Percentiles rank a stretch among this genome's conserved stretches.
These are phyloP conservation scores for Fusarium napiforme DNA, from an alignment of 2,329 filamentous ascomycete species.

Conservation along the genomic window DNA sequence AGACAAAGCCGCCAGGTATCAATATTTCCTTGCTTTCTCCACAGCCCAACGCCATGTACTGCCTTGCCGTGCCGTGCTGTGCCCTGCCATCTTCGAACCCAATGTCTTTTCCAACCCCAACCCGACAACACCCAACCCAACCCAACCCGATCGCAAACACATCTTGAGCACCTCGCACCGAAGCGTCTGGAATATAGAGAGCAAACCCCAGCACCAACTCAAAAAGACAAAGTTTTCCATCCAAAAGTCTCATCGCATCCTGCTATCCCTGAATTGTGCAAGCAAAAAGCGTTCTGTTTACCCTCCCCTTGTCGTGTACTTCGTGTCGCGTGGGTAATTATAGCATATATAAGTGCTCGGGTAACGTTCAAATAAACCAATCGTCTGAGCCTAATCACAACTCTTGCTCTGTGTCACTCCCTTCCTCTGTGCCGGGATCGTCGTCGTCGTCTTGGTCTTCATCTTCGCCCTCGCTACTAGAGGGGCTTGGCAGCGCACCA, in stretches of 20 bases:
- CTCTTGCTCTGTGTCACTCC: conserved; percentile 47
- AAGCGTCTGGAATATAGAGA: conserved; percentile 19
- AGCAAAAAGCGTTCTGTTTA: conserved; percentile 27
- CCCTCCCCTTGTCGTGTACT: conserved; percentile 20
- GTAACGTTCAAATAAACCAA: background rate
- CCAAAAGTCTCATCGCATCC: conserved; percentile 6
- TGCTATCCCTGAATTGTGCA: conserved; percentile 1
- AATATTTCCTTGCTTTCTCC: conserved; percentile 27
- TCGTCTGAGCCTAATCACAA: conserved; percentile 19
- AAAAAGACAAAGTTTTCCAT: conserved; percentile 26
- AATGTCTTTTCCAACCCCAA: conserved; percentile 31
- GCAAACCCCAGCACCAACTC: conserved; percentile 13
- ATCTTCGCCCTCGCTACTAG: conserved; percentile 38
- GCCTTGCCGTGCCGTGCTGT: background rate
- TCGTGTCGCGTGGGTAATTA: conserved; percentile 34
- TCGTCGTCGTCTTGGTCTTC: conserved; percentile 37
- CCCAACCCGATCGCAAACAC: conserved; percentile 14
- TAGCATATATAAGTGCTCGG: conserved; percentile 34
- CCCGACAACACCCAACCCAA: conserved; percentile 6
- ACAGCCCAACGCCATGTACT: conserved; percentile 42
- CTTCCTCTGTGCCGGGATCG: conserved; percentile 39
- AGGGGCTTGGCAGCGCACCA: conserved; percentile 54
- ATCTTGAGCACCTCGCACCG: conserved; percentile 11
- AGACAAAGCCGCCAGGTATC: conserved; percentile 16
- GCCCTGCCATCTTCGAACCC: conserved; percentile 12